These are phyloP conservation scores for Suillus bovinus DNA, from an alignment of 768 basidiomycete species.

Conservation along the genomic window DNA sequence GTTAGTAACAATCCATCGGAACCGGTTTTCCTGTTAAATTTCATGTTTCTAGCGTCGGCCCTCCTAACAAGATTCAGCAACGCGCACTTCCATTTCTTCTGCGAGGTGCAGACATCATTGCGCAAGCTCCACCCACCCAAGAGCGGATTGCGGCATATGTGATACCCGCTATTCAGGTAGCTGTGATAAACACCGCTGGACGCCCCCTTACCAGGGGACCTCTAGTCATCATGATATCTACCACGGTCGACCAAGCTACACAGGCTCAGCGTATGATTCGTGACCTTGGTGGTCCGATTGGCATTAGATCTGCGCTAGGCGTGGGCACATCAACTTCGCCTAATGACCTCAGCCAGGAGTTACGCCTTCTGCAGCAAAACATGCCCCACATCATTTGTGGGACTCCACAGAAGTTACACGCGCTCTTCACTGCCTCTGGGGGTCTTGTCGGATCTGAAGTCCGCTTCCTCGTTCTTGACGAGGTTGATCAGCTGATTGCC, in stretches of 20 bases:
- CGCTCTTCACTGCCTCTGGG: conserved; percentile 80
- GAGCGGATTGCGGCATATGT: conserved; percentile 98
- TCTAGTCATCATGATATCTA: conserved; percentile 91
- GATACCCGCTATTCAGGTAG: conserved; percentile 85
- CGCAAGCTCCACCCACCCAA: conserved; percentile 97
- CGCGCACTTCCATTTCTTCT: conserved; percentile 94
- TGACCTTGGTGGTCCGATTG: conserved; percentile 91
- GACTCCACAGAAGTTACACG: conserved; percentile 94
- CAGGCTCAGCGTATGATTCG: conserved; percentile 96
- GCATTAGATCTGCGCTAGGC: conserved; percentile 86
- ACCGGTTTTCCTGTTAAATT: conserved; percentile 6
- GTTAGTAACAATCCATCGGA: conserved; percentile 46
- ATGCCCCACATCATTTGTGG: conserved; percentile 96
- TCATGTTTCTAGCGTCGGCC: conserved; percentile 70
- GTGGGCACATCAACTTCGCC: conserved; percentile 72
- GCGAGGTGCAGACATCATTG: conserved; percentile 94
- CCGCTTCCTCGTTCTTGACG: conserved; percentile 92
- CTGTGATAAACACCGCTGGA: conserved; percentile 60
- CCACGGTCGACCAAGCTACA: conserved; percentile 97
- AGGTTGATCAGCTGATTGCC: conserved; percentile 97
- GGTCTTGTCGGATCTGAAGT: conserved; percentile 83
- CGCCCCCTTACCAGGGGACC: conserved; percentile 69
- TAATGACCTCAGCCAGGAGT: conserved; percentile 68
- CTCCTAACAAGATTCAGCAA: conserved; percentile 99
- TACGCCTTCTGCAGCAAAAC: conserved; percentile 84